phyloP scores from a whole-genome alignment of 805 yeast genomes.

The Priceomyces carsonii region DNA sequence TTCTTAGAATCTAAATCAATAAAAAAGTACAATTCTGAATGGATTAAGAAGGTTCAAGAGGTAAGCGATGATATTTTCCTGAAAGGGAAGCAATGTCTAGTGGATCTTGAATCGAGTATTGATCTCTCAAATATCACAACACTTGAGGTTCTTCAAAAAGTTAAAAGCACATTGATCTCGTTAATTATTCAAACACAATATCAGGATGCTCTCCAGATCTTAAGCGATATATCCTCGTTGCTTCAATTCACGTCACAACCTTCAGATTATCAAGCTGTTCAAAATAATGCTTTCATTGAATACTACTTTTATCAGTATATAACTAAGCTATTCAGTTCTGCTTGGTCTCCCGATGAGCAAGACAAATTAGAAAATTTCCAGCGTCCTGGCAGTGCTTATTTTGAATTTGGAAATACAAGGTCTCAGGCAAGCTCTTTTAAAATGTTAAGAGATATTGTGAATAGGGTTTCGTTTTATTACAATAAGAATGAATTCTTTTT shows the following conservation, averaged over 20 bases:
- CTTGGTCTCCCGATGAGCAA: constrained; percentile 20
- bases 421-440: constrained; percentile 9
- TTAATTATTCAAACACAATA: constrained; percentile 18
- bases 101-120: constrained; percentile 4
- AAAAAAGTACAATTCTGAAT: constrained; percentile 10
- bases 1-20: constrained; percentile 4
- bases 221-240: constrained; percentile 16
- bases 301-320: constrained; percentile 26
- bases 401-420: neutral
- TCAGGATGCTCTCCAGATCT: constrained; percentile 15
- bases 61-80: constrained; percentile 5
- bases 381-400: neutral
- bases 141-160: constrained; percentile 1
- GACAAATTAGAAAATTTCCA: constrained; percentile 4
- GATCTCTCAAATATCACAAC: constrained; percentile 1
- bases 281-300: constrained; percentile 27
- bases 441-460: constrained; percentile 17
- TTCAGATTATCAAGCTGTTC: constrained; percentile 17
- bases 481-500: constrained; percentile 17
- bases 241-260: constrained; percentile 28
- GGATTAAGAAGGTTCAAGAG: constrained; percentile 9
- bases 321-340: constrained; percentile 18
- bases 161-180: constrained; percentile 8
- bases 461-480: constrained; percentile 23
- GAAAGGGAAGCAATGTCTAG: constrained; percentile 4